Conservation (phyloP, 768 basidiomycete species). For the Amanita phalloides region DNA sequence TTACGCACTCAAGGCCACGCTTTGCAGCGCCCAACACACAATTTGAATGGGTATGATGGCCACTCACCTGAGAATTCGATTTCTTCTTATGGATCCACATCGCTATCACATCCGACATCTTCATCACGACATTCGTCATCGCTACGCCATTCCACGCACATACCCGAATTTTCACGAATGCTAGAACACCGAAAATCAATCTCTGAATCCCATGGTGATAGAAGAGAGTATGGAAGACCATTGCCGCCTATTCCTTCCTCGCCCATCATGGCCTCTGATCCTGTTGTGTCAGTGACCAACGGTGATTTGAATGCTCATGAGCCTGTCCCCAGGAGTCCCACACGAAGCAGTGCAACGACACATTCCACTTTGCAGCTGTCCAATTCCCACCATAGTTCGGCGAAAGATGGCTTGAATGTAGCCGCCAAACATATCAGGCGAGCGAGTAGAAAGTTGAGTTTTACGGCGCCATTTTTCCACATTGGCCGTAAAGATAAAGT, state of each 20-base stretch:
- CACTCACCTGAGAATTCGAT: neutral
- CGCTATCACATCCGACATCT: neutral
- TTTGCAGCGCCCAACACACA: neutral
- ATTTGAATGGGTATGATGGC: neutral
- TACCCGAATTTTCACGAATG: neutral
- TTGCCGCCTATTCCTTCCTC: conserved; percentile 3
- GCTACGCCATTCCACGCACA: neutral
- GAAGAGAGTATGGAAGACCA: neutral
- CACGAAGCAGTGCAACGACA: neutral
- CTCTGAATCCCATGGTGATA: neutral
- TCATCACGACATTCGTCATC: neutral
- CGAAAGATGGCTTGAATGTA: neutral
- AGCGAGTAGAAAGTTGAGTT: conserved; percentile 57
- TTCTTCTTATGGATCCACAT: conserved; percentile 1
- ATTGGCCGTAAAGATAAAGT: conserved; percentile 42
- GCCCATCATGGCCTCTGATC: neutral
- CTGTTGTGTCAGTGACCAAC: neutral
- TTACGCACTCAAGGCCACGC: neutral
- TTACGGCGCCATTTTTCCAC: conserved; percentile 50
- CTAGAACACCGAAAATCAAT: conserved; percentile 5
- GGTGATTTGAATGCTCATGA: neutral
- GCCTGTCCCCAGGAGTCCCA: neutral
- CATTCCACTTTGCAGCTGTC: neutral
- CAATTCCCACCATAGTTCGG: neutral
- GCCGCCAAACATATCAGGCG: conserved; percentile 10